Base-by-base conservation (phyloP, 805 yeast species). In the Starmerella potacharoeniae region DNA sequence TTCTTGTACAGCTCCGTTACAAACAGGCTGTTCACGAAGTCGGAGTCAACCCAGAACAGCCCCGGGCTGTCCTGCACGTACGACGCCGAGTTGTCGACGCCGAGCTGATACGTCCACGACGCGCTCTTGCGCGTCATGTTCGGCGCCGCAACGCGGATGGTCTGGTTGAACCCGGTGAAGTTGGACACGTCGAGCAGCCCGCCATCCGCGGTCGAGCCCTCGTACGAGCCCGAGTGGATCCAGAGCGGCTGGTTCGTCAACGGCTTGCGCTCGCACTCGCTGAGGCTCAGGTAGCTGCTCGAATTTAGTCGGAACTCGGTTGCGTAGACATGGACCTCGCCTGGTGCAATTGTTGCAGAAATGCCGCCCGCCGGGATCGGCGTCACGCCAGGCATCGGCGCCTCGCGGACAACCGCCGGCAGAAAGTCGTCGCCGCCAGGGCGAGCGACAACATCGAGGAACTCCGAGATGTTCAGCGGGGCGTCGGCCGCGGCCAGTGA, bases 61-160 rank as follows among this genome's bases (percentile, higher is more conserved):
- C 62, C 58, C 10, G 64, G 58, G 5, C 31, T 45, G 17, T 48
- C 55, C 34, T 29, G 39, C 11, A 52, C 55, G 41, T 51, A 59
- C 10, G 57, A 30, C 11, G 57, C 58, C 10, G 87, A 81, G 5
- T 30, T 17, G 11, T 60, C 66, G 2, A 80, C 77, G 3, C 87
- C 90, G 36, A 88, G 67, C 64, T 81, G 79, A 63, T 82, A 85
- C 7, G 72, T 59, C 90, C 90, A 84, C 9, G 54, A 42, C 14
- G 61, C 65, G 35, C 30, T n/a, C 22, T 48, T 35, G 28, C 44
- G 41, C 14, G 30, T 9, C 14, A 51, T 22, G 35, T 22, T 33
- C 10, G 60, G 58, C 1, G 58, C 22, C 5, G 46, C 4, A 7
- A 57, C 51, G 13, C 33, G 31, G 10, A 58, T 4, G 13, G 57